Evolutionary conservation across 768 basidiomycete genomes (phyloP), one percentile per base, ranked within the genome.

Genomic region (Xerocomus brunneocitrinus): DNA sequence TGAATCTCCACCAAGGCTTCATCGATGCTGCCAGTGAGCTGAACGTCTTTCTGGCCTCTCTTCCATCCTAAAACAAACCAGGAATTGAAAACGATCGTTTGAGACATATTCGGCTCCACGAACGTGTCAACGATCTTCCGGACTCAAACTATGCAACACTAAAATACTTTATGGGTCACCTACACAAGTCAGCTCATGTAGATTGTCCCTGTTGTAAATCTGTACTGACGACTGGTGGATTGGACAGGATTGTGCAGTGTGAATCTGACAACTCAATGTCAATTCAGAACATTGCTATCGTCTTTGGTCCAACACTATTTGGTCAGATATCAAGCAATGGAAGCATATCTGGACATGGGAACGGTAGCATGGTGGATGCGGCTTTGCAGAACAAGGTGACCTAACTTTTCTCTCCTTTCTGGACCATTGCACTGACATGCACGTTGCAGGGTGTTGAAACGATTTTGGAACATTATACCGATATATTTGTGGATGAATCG

Each of bases 81-180:
- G 89, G 85, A 66, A 89, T 89, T 57, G 97, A 98, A 50, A 97
- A 95, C 64, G 95, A 97, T 60, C 84, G 95, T 47, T 74, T 98
- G 59, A 82, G 95, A 54, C 95, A 98, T 63, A 98, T 99, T 58
- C 84, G 95, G 47, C 74, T 98, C 49, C 97, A 99, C 64, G 97
- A 98, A 66, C 85, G 94, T 43, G 94, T 99, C 43, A 99, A 99
- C 63, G 95, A 98, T 59, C 79, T 99, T 49, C 95, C 97, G 12
- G 97, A 99, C 72, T 82, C 97, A n/a, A 98, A 98, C 70, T 99
- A 99, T 64, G 91, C 97, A 2, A 95, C 95, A 1, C 77, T 98
- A 47, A 98, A 98, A 67, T 97, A 81, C 69, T 89, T 98, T 70
- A 78, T 99, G 77, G 93, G 91, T 12, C 97, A 99, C 73, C 75